Evolutionary conservation across 169 alveolate genomes (phyloP), one percentile per base, ranked within the genome.

Genomic region (Plasmodium malariae): DNA sequence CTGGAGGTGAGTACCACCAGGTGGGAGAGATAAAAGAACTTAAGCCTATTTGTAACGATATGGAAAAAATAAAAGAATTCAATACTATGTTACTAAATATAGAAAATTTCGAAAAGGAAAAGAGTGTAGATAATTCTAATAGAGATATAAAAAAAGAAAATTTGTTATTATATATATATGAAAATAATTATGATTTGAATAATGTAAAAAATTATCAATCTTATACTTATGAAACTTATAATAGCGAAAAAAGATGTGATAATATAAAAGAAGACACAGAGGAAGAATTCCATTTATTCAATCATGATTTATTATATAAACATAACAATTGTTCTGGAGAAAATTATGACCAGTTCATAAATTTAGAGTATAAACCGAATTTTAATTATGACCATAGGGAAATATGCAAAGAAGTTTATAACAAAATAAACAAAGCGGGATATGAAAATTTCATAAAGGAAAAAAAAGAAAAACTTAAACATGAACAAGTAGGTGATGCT

Each of bases 11-110:
- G 21, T 67, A 30, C 74, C 28, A 24, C 43, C 74, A 36, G 51
- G 74, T 67, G 2, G 74, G 74, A 17, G 85, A 71, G 11, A 43
- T 48, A 49, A 49, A 32, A 21, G 32, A 43, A 34, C 65, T 70
- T 1, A 24, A 0, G 14, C 65, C 85, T 14, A 70, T 70, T 19
- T 70, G 32, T 34, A 55, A 28, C 1, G 72, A 57, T 67, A 28
- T 63, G 17, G 73, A 76, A 17, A 76, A 76, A 37, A 76, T 76
- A 62, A 62, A 76, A 5, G 68, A 73, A 17, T 73, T 73, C 17
- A 73, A 73, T 48, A 62, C 6, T 36, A 45, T 55, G 34, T 62
- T 55, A 4, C 40, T 36, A 30, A 59, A 73, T 73, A 5, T 73
- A 17, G 65, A 73, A 17, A 48, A 78, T 37, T 28, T n/a, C 3